A percentile compares a stretch with the other conserved stretches of the same genome.
These are phyloP conservation scores for Juglanconis sp. DNA, from an alignment of 2,329 filamentous ascomycete genomes.

Conservation along the genomic window DNA sequence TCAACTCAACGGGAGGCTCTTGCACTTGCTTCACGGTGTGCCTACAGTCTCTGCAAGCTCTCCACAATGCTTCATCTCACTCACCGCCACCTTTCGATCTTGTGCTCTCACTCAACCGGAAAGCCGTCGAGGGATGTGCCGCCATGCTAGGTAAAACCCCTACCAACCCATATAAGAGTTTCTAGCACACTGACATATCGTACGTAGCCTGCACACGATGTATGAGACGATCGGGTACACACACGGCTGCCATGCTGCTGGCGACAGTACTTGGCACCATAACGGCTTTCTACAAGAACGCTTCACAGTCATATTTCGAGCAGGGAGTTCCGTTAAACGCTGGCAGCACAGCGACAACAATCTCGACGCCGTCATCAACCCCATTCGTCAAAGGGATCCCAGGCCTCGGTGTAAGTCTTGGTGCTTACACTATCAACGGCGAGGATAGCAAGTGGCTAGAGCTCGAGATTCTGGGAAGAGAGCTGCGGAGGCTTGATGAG, in stretches of 20 bases:
- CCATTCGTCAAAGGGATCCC: background rate
- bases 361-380: slow-evolving; percentile 10
- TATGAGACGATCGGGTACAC: slow-evolving; percentile 40
- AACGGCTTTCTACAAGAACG: slow-evolving; percentile 43
- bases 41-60: slow-evolving; percentile 43
- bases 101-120: slow-evolving; percentile 43
- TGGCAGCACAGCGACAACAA: slow-evolving; percentile 13
- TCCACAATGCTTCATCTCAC: slow-evolving; percentile 42
- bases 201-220: slow-evolving; percentile 36
- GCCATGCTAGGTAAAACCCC: slow-evolving; percentile 35
- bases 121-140: slow-evolving; percentile 46
- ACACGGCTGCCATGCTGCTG: slow-evolving; percentile 47
- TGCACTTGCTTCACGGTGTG: slow-evolving; percentile 47
- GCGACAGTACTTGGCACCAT: slow-evolving; percentile 47
- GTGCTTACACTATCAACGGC: slow-evolving; percentile 42
- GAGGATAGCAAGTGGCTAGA: slow-evolving; percentile 46
- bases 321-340: slow-evolving; percentile 21
- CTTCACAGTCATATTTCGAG: slow-evolving; percentile 38
- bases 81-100: slow-evolving; percentile 40
- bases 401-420: slow-evolving; percentile 38
- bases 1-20: slow-evolving; percentile 25
- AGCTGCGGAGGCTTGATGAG: slow-evolving; percentile 45
- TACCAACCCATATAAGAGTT: no score
- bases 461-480: slow-evolving; percentile 45
- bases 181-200: background rate